A percentile compares a stretch with the other conserved stretches of the same genome.
phyloP scores from a whole-genome alignment of 169 alveolate genomes.

The Neospora caninum region DNA sequence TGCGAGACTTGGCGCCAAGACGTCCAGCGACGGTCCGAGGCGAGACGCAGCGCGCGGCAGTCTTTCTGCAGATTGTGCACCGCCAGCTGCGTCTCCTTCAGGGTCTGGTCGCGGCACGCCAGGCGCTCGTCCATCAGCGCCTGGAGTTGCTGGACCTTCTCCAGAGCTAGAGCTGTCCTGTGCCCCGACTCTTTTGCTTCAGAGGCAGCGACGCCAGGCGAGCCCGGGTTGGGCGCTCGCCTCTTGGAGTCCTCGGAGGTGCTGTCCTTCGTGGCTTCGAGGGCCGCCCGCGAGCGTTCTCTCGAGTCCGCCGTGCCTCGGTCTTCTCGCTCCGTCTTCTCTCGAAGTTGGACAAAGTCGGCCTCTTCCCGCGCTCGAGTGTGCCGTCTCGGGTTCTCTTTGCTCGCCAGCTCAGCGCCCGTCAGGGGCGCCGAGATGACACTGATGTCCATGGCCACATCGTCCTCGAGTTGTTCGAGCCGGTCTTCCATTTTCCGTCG shows the following conservation, averaged over 20 bases:
- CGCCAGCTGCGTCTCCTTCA: neutral
- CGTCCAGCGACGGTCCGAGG: neutral
- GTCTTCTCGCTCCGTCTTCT: neutral
- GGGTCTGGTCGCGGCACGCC: constrained; percentile 33
- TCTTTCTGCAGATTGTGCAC: constrained; percentile 39
- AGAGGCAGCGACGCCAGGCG: neutral
- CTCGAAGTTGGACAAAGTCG: neutral
- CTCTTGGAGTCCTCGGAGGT: no score
- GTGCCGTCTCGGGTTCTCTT: neutral
- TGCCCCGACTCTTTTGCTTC: neutral
- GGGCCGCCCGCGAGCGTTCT: no score
- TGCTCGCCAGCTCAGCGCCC: neutral
- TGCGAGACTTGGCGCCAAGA: neutral
- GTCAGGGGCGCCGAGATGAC: neutral
- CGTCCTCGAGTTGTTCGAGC: constrained; percentile 45
- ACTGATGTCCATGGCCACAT: constrained; percentile 26
- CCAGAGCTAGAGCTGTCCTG: neutral
- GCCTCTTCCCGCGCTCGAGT: neutral
- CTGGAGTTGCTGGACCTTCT: constrained; percentile 45
- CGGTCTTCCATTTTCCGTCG: neutral
- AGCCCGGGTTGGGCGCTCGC: neutral
- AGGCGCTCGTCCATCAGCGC: constrained; percentile 48
- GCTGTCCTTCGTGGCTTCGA: no score
- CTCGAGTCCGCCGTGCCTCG: neutral
- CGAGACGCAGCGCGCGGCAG: neutral